These are phyloP conservation scores for Pseudocercospora eumusae DNA, from an alignment of 2,329 filamentous ascomycete species.

Conservation along the genomic window DNA sequence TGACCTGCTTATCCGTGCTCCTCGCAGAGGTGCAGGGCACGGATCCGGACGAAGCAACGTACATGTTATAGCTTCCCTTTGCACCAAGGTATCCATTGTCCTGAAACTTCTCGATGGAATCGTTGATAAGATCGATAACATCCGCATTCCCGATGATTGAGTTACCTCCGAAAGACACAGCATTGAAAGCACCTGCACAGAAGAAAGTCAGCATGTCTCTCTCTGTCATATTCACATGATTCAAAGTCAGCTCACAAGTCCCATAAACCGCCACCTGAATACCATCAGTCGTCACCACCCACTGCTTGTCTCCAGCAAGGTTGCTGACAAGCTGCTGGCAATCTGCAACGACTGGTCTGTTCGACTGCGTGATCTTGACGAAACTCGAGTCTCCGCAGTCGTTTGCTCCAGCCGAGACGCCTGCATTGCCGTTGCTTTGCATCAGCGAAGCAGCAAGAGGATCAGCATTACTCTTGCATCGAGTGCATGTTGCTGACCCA, in stretches of 20 bases:
- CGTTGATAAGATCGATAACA: constrained; percentile 10
- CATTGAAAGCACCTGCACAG: constrained; percentile 4
- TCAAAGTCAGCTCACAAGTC: constrained; percentile 3
- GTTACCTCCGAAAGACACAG: not conserved
- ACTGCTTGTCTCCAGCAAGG: not conserved
- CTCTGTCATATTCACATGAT: not conserved
- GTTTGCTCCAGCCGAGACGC: constrained; percentile 14
- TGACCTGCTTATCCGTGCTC: not conserved
- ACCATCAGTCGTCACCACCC: not conserved
- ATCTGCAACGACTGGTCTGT: not conserved
- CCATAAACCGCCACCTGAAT: not conserved
- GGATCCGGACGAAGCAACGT: not conserved
- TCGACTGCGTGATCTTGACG: constrained; percentile 10
- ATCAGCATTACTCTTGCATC: not conserved
- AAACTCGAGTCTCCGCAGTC: constrained; percentile 21
- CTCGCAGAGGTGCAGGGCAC: constrained; percentile 2
- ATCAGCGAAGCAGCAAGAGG: not conserved
- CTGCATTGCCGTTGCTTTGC: constrained; percentile 12
- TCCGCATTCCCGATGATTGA: constrained; percentile 7
- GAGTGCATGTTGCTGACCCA: not conserved
- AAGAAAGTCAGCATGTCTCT: not conserved
- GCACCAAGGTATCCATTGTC: constrained; percentile 6
- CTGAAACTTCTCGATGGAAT: constrained; percentile 2
- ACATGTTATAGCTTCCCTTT: constrained; percentile 9
- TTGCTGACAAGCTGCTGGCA: constrained; percentile 9